These are phyloP conservation scores for Fusarium coffeatum DNA, from an alignment of 2,329 filamentous ascomycete species.

Conservation along the genomic window DNA sequence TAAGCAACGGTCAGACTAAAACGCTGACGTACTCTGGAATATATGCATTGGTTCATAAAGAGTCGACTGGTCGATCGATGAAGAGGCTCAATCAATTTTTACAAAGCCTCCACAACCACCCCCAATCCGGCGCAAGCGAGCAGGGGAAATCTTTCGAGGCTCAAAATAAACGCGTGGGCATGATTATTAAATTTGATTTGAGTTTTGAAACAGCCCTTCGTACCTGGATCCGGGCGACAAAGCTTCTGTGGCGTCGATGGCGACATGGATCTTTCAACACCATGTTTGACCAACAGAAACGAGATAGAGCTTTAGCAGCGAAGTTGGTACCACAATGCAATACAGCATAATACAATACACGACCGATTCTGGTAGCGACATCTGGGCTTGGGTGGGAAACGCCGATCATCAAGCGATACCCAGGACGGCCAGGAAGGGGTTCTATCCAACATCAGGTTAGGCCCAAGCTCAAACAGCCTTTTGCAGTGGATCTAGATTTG, in stretches of 20 bases:
- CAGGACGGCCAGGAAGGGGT: background rate
- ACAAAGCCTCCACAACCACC: slow-evolving; percentile 1
- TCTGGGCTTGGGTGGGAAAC: background rate
- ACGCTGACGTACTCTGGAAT: background rate
- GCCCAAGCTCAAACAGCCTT: background rate
- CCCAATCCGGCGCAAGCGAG: slow-evolving; percentile 21
- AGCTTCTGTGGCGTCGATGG: background rate
- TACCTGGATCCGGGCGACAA: slow-evolving; percentile 31
- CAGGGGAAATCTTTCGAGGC: background rate
- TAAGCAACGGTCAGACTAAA: background rate
- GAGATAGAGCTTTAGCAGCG: background rate
- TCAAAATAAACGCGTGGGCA: background rate
- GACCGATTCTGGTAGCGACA: background rate
- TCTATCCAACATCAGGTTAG: background rate
- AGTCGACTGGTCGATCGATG: background rate
- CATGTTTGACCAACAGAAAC: slow-evolving; percentile 30
- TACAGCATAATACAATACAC: background rate
- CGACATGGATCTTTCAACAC: slow-evolving; percentile 26
- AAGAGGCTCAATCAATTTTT: background rate
- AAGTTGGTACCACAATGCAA: background rate
- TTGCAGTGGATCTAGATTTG: background rate
- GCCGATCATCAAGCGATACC: slow-evolving; percentile 2
- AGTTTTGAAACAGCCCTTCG: slow-evolving; percentile 8
- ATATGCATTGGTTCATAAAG: slow-evolving; percentile 12
- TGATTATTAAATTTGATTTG: background rate